These are phyloP conservation scores for Kandelia obovata DNA, from an alignment of 345 rosid species.

Conservation along the genomic window DNA sequence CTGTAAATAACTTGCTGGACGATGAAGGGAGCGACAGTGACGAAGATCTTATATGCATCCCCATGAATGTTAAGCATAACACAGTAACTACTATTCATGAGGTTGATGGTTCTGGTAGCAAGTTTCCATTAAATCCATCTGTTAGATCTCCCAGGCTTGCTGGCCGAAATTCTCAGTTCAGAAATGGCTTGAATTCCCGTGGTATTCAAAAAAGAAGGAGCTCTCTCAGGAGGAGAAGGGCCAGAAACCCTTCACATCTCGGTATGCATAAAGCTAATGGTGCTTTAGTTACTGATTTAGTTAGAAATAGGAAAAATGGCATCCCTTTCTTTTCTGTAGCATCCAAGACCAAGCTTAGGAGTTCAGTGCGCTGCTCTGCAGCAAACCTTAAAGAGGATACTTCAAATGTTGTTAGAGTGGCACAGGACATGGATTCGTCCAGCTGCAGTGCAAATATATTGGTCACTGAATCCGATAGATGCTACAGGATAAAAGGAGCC, in stretches of 20 bases:
- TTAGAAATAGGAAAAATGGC: constrained; percentile 53
- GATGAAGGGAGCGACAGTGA: constrained; percentile 25
- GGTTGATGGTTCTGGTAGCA: constrained; percentile 31
- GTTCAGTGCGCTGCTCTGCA: constrained; percentile 37
- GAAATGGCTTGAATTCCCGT: constrained; percentile 49
- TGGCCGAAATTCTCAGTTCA: constrained; percentile 43
- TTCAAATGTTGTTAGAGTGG: constrained; percentile 21
- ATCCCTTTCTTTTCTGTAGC: constrained; percentile 45
- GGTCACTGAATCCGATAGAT: constrained; percentile 53
- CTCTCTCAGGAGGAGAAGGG: constrained; percentile 59
- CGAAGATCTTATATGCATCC: constrained; percentile 21
- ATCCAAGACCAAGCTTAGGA: constrained; percentile 48
- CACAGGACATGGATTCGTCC: constrained; percentile 34
- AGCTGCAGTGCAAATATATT: constrained; percentile 66
- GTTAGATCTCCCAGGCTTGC: constrained; percentile 46
- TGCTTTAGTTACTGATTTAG: constrained; percentile 48
- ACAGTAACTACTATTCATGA: constrained; percentile 12
- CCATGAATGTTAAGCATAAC: not conserved
- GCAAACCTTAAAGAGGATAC: constrained; percentile 31
- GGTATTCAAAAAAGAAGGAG: constrained; percentile 77
- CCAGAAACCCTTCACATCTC: constrained; percentile 45
- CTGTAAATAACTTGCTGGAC: constrained; percentile 37
- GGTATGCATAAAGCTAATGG: constrained; percentile 52
- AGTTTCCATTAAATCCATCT: constrained; percentile 38
- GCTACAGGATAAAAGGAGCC: constrained; percentile 69